Conservation (phyloP, 2,329 filamentous ascomycete species). For the Talaromyces atroroseus region DNA sequence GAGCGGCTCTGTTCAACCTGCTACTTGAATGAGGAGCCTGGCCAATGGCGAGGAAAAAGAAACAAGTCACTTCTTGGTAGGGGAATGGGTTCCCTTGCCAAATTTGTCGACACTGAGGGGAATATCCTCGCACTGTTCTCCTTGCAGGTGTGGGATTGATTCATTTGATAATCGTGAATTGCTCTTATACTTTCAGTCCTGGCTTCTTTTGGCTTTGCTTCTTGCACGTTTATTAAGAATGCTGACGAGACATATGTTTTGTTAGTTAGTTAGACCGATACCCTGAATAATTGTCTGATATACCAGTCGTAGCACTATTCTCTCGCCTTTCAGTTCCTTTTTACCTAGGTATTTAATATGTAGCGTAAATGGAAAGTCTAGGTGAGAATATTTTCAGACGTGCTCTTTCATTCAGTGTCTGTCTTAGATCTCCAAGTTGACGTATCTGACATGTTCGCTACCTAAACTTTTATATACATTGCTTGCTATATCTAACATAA, state of each 20-base stretch:
- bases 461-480: no score
- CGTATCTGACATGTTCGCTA: no score
- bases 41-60: not conserved
- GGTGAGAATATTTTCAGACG: not conserved
- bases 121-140: constrained; percentile 5
- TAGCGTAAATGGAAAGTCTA: not conserved
- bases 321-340: not conserved
- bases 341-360: not conserved
- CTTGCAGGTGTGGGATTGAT: constrained; percentile 3
- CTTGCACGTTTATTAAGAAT: not conserved
- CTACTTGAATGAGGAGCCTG: not conserved
- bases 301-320: not conserved
- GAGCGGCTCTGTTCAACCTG: not conserved
- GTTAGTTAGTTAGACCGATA: not conserved
- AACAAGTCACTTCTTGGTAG: not conserved
- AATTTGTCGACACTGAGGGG: constrained; percentile 8
- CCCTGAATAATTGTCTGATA: not conserved
- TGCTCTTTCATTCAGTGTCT: not conserved
- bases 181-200: not conserved
- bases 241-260: not conserved
- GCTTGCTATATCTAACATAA: no score
- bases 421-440: no score
- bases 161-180: not conserved
- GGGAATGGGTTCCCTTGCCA: constrained; percentile 1
- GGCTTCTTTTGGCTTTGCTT: not conserved